Evolutionary conservation across 2,329 filamentous ascomycete genomes (phyloP), one percentile per base, ranked within the genome.

Genomic region (Pseudonectria foliicola): DNA sequence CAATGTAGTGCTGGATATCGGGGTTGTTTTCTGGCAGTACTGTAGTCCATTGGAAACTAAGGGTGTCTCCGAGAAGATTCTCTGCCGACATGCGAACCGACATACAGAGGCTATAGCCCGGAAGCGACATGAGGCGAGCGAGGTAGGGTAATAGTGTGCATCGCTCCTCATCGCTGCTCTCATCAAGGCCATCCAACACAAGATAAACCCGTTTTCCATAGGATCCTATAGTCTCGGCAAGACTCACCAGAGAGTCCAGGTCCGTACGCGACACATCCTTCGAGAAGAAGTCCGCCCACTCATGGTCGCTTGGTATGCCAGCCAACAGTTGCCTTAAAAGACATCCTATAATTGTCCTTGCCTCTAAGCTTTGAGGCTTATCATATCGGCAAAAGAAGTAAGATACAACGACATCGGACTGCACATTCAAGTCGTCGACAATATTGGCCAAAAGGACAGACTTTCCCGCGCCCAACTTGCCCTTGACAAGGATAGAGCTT

Each of bases 401-500:
- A 0, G 49, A 4, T 2, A 29, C 29, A 0, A 13, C 13, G 1
- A 13, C 3, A 1, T 27, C 4, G 0, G 6, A 6, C 2, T 44
- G 8, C 0, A 61, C 41, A 26, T 55, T 50, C 2, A 66, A 29
- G 27, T 65, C 56, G 31, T 62, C 57, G 1, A 69, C 52, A 1
- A 70, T 55, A 33, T 67, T 70, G 2, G 66, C 64, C 4, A 68
- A 30, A 7, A 63, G 32, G 1, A 70, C 63, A 0, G 67, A 67
- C 37, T 70, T 70, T 0, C 66, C 66, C 0, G 58, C 61, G 2
- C 66, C 66, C 1, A 70, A 47, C 29, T 62, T 67, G 4, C 64
- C 65, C 8, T 34, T 53, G 21, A 48, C 59, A 0, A 67, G 2
- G 0, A 70, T 37, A 0, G 62, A 61, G 0, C 24, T 34, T 33